Base-by-base conservation (phyloP, 192 early-diverging fungal species). In the Backusella tuberculispora region DNA sequence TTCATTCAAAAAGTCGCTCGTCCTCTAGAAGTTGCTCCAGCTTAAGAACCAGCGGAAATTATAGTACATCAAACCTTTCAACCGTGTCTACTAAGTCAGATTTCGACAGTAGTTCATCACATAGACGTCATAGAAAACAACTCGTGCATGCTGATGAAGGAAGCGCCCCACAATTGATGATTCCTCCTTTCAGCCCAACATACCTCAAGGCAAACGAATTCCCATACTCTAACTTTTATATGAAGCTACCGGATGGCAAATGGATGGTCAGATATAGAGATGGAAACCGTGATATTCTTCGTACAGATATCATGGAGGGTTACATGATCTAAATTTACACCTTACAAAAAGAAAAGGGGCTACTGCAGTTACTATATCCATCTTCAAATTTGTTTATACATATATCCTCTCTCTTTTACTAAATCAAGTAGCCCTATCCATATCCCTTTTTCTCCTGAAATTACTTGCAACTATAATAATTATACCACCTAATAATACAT, bases 221-320 rank as follows among this genome's bases (percentile, higher is more conserved):
- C 42, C 74, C 78, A 50, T 81, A 81, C 45, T 81, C 80, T 14
- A 81, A 81, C 68, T 81, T 81, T 45, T 81, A 81, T 29, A 29
- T 78, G 37, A 74, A 78, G 46, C 43, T 81, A 21, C 80, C 80
- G 42, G 76, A 81, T 63, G 80, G 80, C 10, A 44, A 45, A 63
- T 81, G 76, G 76, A 81, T 81, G 80, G 41, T 81, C 15, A 68
- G 80, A 60, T 81, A 78, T 47, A 73, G 80, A 66, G 63, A 67
- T 43, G 76, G 76, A 37, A 73, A 81, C 13, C 80, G 80, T 69
- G 69, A 74, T 21, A 77, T 78, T 63, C 50, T 81, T 44, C 64
- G 80, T 2, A 81, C 80, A 14, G 80, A 81, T 44, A 73, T 71
- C 15, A 75, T 81, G n/a, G 73, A 77, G 50, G 71, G 69, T n/a